Percentiles rank a stretch among this genome's conserved stretches.
phyloP scores from a whole-genome alignment of 495 filamentous ascomycete species.

The Penicillium verhagenii region DNA sequence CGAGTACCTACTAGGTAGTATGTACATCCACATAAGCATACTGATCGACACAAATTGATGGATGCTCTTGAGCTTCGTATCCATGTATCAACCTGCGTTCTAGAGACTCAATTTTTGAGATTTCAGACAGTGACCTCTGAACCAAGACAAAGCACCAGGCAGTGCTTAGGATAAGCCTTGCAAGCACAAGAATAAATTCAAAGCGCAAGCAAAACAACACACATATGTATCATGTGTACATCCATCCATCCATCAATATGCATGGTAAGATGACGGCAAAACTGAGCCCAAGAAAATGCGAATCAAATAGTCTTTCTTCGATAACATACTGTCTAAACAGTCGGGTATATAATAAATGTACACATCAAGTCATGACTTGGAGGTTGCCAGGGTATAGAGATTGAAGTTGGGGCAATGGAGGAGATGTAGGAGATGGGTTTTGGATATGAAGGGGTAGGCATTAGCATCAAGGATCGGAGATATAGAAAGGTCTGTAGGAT shows the following conservation, averaged over 20 bases:
- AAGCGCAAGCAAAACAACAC: not conserved
- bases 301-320: not conserved
- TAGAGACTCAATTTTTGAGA: too few relatives aligned
- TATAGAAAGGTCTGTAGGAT: not conserved
- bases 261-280: not conserved
- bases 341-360: slow-evolving; percentile 29
- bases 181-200: too few relatives aligned
- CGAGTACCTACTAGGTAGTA: too few relatives aligned
- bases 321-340: slow-evolving; percentile 10
- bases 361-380: slow-evolving; percentile 29
- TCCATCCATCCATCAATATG: too few relatives aligned
- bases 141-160: too few relatives aligned
- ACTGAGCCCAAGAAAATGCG: not conserved
- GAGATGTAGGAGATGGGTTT: not conserved
- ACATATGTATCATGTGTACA: too few relatives aligned
- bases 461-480: not conserved
- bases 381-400: not conserved
- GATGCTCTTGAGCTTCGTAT: too few relatives aligned
- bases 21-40: too few relatives aligned
- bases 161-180: too few relatives aligned
- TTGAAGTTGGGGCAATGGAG: not conserved
- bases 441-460: not conserved
- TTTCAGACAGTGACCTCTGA: too few relatives aligned
- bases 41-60: too few relatives aligned
- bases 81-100: too few relatives aligned